Evolutionary conservation across 169 alveolate genomes (phyloP), one percentile per base, ranked within the genome.

Genomic region (Eimeria maxima): DNA sequence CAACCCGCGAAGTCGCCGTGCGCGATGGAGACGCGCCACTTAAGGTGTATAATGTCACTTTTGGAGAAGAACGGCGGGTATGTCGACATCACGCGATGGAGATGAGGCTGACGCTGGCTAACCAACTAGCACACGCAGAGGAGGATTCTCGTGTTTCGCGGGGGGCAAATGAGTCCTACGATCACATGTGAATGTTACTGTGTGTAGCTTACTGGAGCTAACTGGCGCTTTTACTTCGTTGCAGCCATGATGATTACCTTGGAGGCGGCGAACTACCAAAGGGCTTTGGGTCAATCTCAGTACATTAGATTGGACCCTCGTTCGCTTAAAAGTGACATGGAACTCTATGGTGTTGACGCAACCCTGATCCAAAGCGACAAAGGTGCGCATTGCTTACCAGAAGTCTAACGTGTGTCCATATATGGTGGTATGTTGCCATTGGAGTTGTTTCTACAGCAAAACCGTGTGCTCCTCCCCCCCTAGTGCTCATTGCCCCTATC

Each of bases 231-330:
- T 22, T 87, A 87, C 63, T 87, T 87, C 65, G 47, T 87, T 57
- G 93, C 93, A 55, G 93, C 93, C 93, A 57, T 87, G 65, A 87
- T 87, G 93, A 87, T 47, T 63, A 87, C 93, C 65, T 63, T 87
- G 93, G 93, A 87, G 50, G 93, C 93, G 20, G 93, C 93, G 44
- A 87, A 63, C 47, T 87, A 60, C 83, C 93, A 63, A 42, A 87
- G 93, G 83, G 93, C 93, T 5, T 33, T 87, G 67, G 93, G 93
- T 6, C 93, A 87, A 63, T 87, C 93, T 5, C 81, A 87, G 44
- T 87, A 87, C 65, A 24, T 87, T 11, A 87, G 73, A 18, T 67
- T 87, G 73, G 93, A 87, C 63, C 78, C 93, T 4, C 93, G 93
- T 87, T 22, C 93, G 42, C 93, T 87, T 14, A 87, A 71, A 20